phyloP scores from a whole-genome alignment of 2,329 filamentous ascomycete genomes.

The Ophiostoma novo-ulmi region DNA sequence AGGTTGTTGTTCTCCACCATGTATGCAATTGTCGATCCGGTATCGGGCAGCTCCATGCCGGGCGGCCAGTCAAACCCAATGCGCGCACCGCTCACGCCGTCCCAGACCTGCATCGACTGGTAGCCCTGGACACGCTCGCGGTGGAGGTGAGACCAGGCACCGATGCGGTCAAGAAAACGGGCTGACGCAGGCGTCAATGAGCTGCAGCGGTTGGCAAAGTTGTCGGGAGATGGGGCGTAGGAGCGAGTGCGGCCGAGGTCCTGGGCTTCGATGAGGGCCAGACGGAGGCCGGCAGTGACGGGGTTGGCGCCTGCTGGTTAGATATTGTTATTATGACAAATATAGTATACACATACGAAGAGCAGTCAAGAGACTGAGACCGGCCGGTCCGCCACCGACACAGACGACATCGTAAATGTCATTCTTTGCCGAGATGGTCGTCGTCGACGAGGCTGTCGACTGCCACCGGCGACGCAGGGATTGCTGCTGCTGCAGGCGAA shows the following conservation, averaged over 20 bases:
- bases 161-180: slow-evolving; percentile 74
- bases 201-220: slow-evolving; percentile 91
- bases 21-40: slow-evolving; percentile 69
- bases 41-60: slow-evolving; percentile 37
- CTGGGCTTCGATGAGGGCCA: slow-evolving; percentile 88
- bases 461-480: slow-evolving; percentile 35
- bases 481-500: slow-evolving; percentile 34
- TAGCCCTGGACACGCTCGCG: slow-evolving; percentile 74
- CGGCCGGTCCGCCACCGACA: slow-evolving; percentile 83
- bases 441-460: slow-evolving; percentile 11
- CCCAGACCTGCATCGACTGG: slow-evolving; percentile 97
- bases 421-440: slow-evolving; percentile 35
- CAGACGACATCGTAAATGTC: slow-evolving; percentile 93
- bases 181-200: slow-evolving; percentile 86
- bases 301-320: slow-evolving; percentile 61
- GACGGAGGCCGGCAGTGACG: slow-evolving; percentile 67
- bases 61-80: slow-evolving; percentile 80
- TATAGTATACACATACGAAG: slow-evolving; percentile 53
- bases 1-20: slow-evolving; percentile 96
- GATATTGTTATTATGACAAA: neutral
- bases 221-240: slow-evolving; percentile 60
- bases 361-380: slow-evolving; percentile 73
- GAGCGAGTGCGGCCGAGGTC: slow-evolving; percentile 65
- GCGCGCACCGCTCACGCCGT: slow-evolving; percentile 78
- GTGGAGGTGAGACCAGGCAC: slow-evolving; percentile 76